Evolutionary conservation across 2,329 filamentous ascomycete genomes (phyloP), one percentile per base, ranked within the genome.

Genomic region (Diaporthe nobilis): DNA sequence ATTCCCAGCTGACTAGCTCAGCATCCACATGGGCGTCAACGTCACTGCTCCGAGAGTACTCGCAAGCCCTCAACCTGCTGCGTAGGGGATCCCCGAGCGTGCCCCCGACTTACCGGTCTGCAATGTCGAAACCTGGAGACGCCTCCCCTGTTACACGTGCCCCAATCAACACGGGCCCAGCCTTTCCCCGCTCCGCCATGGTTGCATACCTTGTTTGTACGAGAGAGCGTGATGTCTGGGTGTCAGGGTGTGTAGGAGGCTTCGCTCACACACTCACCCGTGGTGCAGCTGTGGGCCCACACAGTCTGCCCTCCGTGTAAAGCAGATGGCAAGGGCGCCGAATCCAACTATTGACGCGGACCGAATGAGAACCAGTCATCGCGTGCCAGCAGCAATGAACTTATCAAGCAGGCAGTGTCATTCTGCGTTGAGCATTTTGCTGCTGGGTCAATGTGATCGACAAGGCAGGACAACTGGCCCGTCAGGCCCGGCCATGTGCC

Each of bases 121-220:
- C 75, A 74, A 57, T 31, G 58, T 55, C 75, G 72, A 74, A 60
- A 74, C 65, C 65, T 53, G 57, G 42, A 34, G 42, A 39, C 63
- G 70, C 53, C 51, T 39, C 72, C 71, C 75, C 67, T 74, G 74
- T 75, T 68, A 63, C 75, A 65, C 57, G 49, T 51, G 49, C 31
- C 17, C 75, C 72, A 76, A 76, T 74, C 61, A 73, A 51, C 49
- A 67, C 58, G 49, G 60, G 51, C 49, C 49, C 67, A 44, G 57
- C 12, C 65, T 61, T 72, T 76, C 71, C 75, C 75, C 75, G 71
- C 65, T 71, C 71, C 75, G 65, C 75, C 63, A 34, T 73, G 49
- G 58, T 72, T 72, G 68, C 37, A 37, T 44, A 71, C 55, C 31
- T 72, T 60, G n/a, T 37, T 47, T 51, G 57, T 44, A 70, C 55